Evolutionary conservation across 345 rosid species (phyloP).

Genomic region (Populus alba): DNA sequence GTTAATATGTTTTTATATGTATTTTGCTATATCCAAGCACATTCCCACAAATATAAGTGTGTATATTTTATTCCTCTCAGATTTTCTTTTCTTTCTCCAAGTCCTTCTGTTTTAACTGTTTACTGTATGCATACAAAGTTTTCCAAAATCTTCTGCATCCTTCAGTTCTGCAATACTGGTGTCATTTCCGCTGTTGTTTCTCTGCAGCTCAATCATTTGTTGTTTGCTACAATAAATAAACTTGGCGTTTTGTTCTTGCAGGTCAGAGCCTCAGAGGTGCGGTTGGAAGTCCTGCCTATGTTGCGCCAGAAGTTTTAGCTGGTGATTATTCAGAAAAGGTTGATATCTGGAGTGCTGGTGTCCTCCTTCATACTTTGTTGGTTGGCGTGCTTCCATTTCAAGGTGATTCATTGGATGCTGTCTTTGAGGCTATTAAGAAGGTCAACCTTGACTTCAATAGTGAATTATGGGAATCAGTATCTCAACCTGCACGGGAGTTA

Average conservation of each 20-base stretch:
- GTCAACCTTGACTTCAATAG: constrained; percentile 13
- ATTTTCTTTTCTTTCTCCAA: neutral
- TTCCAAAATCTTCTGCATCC: neutral
- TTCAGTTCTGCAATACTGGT: neutral
- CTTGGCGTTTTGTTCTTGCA: neutral
- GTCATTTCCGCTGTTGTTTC: neutral
- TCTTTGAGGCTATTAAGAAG: constrained; percentile 14
- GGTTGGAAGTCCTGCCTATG: constrained; percentile 19
- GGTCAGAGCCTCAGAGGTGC: constrained; percentile 15
- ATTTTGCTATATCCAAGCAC: neutral
- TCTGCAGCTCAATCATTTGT: neutral
- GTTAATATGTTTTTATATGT: neutral
- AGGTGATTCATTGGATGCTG: constrained; percentile 14
- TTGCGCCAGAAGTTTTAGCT: constrained; percentile 14
- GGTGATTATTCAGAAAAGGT: constrained; percentile 17
- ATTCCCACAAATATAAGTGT: neutral
- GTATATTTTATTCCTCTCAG: neutral
- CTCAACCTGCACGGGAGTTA: constrained; percentile 15
- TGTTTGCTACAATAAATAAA: neutral
- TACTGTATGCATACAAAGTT: neutral
- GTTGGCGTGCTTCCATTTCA: constrained; percentile 17
- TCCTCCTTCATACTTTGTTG: constrained; percentile 15
- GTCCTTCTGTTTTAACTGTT: neutral
- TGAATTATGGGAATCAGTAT: constrained; percentile 13
- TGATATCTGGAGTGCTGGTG: constrained; percentile 23